A percentile compares a stretch with the other conserved stretches of the same genome.
phyloP scores from a whole-genome alignment of 148 eudicot genomes.

The Chenopodium album region DNA sequence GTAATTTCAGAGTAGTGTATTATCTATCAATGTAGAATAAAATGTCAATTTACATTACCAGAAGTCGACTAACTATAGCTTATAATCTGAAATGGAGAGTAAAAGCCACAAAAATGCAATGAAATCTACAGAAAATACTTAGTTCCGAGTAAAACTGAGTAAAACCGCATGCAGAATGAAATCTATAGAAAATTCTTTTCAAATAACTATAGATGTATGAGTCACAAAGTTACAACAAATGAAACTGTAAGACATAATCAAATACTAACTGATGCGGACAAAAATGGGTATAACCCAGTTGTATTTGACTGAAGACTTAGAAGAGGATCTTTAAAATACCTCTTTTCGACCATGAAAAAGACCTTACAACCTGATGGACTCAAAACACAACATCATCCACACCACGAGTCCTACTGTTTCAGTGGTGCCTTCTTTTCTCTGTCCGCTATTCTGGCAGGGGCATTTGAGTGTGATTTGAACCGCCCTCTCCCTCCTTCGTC shows the following conservation, averaged over 20 bases:
- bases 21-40: too few relatives aligned
- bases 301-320: constrained; percentile 2
- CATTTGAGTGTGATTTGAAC: constrained; percentile 89
- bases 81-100: too few relatives aligned
- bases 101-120: neutral
- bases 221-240: constrained; percentile 21
- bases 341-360: neutral
- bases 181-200: neutral
- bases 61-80: too few relatives aligned
- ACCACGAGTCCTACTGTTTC: constrained; percentile 33
- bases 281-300: constrained; percentile 16
- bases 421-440: constrained; percentile 96
- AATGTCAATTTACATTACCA: too few relatives aligned
- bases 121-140: too few relatives aligned
- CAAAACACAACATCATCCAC: neutral
- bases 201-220: neutral
- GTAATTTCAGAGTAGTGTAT: too few relatives aligned
- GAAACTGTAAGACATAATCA: neutral
- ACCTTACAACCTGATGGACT: neutral
- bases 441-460: constrained; percentile 80
- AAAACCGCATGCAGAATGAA: neutral
- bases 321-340: neutral
- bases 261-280: neutral
- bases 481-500: constrained; percentile 93
- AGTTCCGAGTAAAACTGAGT: neutral